These are phyloP conservation scores for Platismatia glauca DNA, from an alignment of 495 filamentous ascomycete species.

Conservation along the genomic window DNA sequence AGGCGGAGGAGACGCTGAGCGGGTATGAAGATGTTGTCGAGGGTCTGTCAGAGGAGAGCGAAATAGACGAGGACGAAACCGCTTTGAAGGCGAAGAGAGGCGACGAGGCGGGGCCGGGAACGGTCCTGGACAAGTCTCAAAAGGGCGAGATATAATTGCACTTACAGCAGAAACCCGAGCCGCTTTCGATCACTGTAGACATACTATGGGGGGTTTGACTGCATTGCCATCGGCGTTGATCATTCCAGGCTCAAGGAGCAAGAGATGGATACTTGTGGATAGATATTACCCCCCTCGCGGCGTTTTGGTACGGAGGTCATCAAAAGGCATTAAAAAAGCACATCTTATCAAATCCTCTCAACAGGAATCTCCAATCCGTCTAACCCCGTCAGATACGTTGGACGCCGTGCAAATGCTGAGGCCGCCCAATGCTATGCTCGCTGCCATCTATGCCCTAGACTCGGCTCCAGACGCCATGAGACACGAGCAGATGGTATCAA, in stretches of 20 bases:
- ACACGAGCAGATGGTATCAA: slow-evolving; percentile 5
- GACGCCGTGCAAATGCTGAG: not conserved
- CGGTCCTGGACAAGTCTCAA: slow-evolving; percentile 7
- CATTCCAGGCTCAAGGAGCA: not conserved
- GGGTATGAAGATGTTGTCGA: slow-evolving; percentile 15
- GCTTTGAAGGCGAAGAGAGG: slow-evolving; percentile 10
- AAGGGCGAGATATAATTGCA: slow-evolving; percentile 1
- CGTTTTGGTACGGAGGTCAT: not conserved
- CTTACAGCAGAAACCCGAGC: not conserved
- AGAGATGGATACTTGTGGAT: not conserved
- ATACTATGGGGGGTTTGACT: not conserved
- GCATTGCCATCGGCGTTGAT: slow-evolving; percentile 6
- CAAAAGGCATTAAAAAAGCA: not conserved
- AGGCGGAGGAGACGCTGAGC: slow-evolving; percentile 20
- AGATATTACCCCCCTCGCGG: slow-evolving; percentile 14
- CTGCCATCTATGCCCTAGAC: not conserved
- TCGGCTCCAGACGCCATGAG: too few species aligned
- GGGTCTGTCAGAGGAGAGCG: slow-evolving; percentile 16
- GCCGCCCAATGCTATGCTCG: not conserved
- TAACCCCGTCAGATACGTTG: not conserved
- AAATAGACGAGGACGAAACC: slow-evolving; percentile 14
- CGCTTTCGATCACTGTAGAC: not conserved
- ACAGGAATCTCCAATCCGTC: not conserved
- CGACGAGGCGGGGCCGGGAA: slow-evolving; percentile 3
- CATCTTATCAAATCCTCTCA: not conserved